These are phyloP conservation scores for Ceratocystis diversiconidia DNA, from an alignment of 2,329 filamentous ascomycete genomes.

Conservation along the genomic window DNA sequence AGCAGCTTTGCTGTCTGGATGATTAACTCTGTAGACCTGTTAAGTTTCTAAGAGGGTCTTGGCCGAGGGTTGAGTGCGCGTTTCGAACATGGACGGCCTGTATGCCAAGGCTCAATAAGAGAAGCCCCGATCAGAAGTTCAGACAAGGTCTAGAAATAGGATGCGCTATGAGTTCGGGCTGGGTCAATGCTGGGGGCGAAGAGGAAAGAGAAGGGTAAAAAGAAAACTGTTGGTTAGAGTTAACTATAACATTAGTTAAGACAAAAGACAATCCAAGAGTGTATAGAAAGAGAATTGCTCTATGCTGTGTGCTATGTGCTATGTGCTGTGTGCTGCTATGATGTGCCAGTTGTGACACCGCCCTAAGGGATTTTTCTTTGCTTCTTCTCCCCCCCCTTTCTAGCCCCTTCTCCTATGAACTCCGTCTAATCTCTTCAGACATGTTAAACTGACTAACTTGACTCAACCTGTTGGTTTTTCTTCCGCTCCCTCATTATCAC, in stretches of 20 bases:
- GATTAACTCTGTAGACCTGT: background rate
- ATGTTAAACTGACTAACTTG: background rate
- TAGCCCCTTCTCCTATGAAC: too few species aligned
- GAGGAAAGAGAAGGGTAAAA: too few species aligned
- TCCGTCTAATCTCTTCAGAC: background rate
- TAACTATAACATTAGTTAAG: too few species aligned
- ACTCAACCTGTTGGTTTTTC: background rate
- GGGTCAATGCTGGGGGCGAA: background rate
- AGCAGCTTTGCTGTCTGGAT: background rate
- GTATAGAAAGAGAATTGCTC: too few species aligned
- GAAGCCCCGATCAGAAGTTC: background rate
- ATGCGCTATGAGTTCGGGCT: background rate
- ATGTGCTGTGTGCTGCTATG: too few species aligned
- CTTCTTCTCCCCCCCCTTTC: too few species aligned
- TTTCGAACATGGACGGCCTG: background rate
- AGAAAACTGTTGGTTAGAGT: too few species aligned
- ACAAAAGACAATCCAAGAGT: too few species aligned
- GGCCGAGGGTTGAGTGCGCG: background rate
- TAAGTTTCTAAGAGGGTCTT: background rate
- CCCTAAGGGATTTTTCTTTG: too few species aligned
- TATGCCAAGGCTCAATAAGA: background rate
- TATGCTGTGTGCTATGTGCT: too few species aligned
- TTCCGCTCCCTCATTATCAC: background rate
- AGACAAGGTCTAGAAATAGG: slow-evolving; percentile 1
- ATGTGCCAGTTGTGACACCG: too few species aligned